phyloP scores from a whole-genome alignment of 768 basidiomycete genomes.

The Crucibulum laeve region DNA sequence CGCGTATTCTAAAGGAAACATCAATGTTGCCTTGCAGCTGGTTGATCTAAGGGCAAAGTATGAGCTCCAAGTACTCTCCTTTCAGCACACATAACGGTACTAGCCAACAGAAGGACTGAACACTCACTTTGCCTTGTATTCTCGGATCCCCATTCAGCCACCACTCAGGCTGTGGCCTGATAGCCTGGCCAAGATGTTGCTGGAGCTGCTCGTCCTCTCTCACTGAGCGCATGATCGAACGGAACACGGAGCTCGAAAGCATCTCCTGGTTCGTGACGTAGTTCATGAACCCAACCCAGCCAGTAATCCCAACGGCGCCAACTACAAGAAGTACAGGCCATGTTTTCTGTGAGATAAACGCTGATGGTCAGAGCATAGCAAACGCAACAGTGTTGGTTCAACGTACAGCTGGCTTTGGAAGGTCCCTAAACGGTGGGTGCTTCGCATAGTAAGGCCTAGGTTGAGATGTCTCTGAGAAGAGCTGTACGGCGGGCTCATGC shows the following conservation, averaged over 20 bases:
- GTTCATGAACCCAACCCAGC: constrained; percentile 66
- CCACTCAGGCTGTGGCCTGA: constrained; percentile 63
- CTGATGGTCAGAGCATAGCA: not conserved
- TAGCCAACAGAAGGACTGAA: not conserved
- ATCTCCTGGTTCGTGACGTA: constrained; percentile 76
- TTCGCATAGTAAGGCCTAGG: constrained; percentile 34
- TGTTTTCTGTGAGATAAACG: constrained; percentile 2
- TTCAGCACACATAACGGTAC: no score
- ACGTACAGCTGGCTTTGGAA: constrained; percentile 18
- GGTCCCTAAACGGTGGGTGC: constrained; percentile 26
- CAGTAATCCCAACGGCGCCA: constrained; percentile 47
- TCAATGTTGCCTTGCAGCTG: constrained; percentile 76
- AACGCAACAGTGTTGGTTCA: not conserved
- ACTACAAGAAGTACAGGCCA: constrained; percentile 59
- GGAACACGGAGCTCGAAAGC: constrained; percentile 69
- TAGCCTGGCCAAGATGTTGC: constrained; percentile 59
- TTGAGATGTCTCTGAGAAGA: constrained; percentile 25
- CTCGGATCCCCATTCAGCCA: constrained; percentile 76
- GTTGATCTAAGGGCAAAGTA: constrained; percentile 46
- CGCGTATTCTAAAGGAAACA: constrained; percentile 70
- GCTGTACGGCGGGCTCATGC: constrained; percentile 14
- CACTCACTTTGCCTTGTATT: constrained; percentile 62
- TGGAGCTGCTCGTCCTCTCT: constrained; percentile 46
- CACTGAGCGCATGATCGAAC: constrained; percentile 58
- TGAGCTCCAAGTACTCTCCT: not conserved